Conservation (phyloP, 352 stramenopile species). For the Phytophthora niederhauseri region DNA sequence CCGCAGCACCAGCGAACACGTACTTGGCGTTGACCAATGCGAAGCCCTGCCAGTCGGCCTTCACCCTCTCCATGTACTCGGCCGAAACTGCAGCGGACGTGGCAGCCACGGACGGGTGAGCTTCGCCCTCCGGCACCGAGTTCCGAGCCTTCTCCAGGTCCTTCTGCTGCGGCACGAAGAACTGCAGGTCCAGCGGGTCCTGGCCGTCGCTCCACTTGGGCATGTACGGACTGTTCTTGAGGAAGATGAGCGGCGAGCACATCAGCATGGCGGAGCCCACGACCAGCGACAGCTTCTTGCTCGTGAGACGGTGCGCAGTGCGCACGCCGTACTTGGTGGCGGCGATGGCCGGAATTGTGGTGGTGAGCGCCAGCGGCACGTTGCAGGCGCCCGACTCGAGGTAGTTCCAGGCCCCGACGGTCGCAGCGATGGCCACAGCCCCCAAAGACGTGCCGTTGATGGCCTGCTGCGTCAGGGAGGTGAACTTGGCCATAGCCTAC, state of each 20-base stretch:
- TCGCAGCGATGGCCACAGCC: slow-evolving; percentile 72
- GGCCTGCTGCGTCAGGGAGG: slow-evolving; percentile 73
- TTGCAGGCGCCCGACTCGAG: slow-evolving; percentile 73
- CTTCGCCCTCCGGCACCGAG: slow-evolving; percentile 6
- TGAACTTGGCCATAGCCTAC: slow-evolving; percentile 84
- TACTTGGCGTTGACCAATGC: slow-evolving; percentile 77
- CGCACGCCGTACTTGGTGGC: slow-evolving; percentile 82
- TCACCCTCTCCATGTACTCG: slow-evolving; percentile 54
- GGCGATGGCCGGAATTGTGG: slow-evolving; percentile 77
- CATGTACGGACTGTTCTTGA: slow-evolving; percentile 83
- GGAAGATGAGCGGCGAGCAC: slow-evolving; percentile 79
- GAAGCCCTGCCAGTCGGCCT: slow-evolving; percentile 52
- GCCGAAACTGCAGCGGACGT: slow-evolving; percentile 28
- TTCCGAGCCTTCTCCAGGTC: slow-evolving; percentile 28
- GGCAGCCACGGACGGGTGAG: slow-evolving; percentile 20
- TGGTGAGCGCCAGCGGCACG: slow-evolving; percentile 69
- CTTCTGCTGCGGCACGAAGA: slow-evolving; percentile 58
- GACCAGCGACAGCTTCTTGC: slow-evolving; percentile 76
- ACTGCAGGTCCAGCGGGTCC: slow-evolving; percentile 78
- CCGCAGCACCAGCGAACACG: slow-evolving; percentile 65
- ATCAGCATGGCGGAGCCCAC: slow-evolving; percentile 81
- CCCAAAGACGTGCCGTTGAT: slow-evolving; percentile 87
- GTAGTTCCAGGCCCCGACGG: slow-evolving; percentile 79
- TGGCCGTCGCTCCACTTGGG: slow-evolving; percentile 67
- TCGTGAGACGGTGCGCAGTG: slow-evolving; percentile 75